Conservation (phyloP, 2,329 filamentous ascomycete species). For the Akanthomyces uredinophilus region DNA sequence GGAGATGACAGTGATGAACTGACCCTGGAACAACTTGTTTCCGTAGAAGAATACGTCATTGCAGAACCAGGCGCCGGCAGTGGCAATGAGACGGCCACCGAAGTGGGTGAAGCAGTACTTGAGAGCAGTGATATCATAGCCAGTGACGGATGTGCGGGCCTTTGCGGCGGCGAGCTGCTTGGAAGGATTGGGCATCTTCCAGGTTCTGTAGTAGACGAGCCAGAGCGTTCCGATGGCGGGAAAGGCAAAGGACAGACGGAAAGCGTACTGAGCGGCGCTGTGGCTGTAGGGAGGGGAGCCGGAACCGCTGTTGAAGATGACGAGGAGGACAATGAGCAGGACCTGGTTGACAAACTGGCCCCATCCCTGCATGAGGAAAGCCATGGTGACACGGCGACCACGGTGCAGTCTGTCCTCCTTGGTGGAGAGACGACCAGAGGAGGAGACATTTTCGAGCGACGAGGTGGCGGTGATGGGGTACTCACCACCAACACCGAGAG, state of each 20-base stretch:
- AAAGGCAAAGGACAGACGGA: constrained; percentile 86
- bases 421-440: constrained; percentile 82
- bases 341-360: constrained; percentile 94
- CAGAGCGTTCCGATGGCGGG: constrained; percentile 86
- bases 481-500: constrained; percentile 69
- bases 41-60: constrained; percentile 99
- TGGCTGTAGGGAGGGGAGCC: constrained; percentile 73
- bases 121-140: constrained; percentile 85
- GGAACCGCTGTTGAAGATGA: constrained; percentile 77
- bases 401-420: constrained; percentile 91
- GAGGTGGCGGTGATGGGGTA: constrained; percentile 96
- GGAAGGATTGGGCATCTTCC: constrained; percentile 85
- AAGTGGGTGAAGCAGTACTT: constrained; percentile 76
- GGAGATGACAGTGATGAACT: constrained; percentile 82
- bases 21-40: constrained; percentile 92
- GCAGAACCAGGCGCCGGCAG: constrained; percentile 85
- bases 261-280: constrained; percentile 80
- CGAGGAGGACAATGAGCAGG: constrained; percentile 75
- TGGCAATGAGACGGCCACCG: constrained; percentile 79
- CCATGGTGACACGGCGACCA: constrained; percentile 90
- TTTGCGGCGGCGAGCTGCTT: constrained; percentile 79
- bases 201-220: constrained; percentile 94
- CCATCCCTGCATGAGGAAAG: constrained; percentile 98
- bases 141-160: constrained; percentile 80
- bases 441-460: constrained; percentile 85